A percentile compares a stretch with the other conserved stretches of the same genome.
Conservation (phyloP, 345 rosid species). For the Heritiera fomes region DNA sequence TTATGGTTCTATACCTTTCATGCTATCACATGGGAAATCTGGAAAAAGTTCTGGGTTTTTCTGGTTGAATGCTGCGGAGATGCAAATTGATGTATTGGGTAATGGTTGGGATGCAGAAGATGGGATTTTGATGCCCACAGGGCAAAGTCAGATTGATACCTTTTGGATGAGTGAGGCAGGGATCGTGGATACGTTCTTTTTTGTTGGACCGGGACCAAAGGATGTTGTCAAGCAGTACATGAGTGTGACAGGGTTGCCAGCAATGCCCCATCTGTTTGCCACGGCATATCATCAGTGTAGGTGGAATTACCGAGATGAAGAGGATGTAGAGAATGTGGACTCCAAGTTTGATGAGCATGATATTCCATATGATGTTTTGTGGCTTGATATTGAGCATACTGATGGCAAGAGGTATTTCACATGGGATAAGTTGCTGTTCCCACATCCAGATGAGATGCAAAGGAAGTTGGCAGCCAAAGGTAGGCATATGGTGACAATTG, state of each 20-base stretch:
- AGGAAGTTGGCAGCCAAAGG: constrained; percentile 85
- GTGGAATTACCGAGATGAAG: constrained; percentile 96
- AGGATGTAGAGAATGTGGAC: constrained; percentile 89
- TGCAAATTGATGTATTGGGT: constrained; percentile 85
- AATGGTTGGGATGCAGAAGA: constrained; percentile 84
- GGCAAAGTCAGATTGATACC: constrained; percentile 68
- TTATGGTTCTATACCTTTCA: constrained; percentile 88
- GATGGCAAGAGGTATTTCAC: constrained; percentile 94
- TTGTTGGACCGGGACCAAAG: constrained; percentile 84
- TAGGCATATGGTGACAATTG: constrained; percentile 60
- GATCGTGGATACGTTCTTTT: constrained; percentile 83
- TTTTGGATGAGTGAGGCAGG: constrained; percentile 99
- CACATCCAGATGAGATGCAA: constrained; percentile 91
- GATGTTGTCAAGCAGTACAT: constrained; percentile 88
- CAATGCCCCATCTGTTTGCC: constrained; percentile 91
- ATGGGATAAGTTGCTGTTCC: constrained; percentile 80
- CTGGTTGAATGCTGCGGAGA: constrained; percentile 97
- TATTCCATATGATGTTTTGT: constrained; percentile 93
- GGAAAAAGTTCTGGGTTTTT: constrained; percentile 75
- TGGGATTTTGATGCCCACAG: constrained; percentile 57
- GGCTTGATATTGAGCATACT: constrained; percentile 98
- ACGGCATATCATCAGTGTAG: constrained; percentile 95
- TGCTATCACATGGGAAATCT: constrained; percentile 81
- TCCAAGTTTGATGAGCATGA: constrained; percentile 92
- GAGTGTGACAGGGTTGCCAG: constrained; percentile 68